A percentile compares a stretch with the other conserved stretches of the same genome.
Evolutionary conservation across 1,284 basidiomycete species (phyloP).

Genomic region (Ganoderma resinaceum): DNA sequence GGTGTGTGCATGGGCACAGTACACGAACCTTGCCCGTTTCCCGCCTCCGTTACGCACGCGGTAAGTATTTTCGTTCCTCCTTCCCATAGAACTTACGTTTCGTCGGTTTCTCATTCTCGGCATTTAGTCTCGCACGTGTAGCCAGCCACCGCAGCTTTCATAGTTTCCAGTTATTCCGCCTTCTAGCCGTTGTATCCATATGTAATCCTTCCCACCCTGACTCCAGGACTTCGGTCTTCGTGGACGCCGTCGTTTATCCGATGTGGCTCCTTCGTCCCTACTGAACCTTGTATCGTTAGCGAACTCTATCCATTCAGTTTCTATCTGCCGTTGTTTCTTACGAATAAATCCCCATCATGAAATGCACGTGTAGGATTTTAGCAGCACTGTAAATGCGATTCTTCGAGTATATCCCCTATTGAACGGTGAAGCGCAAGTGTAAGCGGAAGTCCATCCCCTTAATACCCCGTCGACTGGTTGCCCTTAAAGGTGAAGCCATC

Average conservation of each 20-base stretch:
- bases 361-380: no score
- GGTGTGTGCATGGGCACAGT: background rate
- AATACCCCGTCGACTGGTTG: no score
- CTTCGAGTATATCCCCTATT: no score
- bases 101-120: background rate
- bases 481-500: no score
- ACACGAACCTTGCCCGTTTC: slow-evolving; percentile 7
- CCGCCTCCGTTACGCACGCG: background rate
- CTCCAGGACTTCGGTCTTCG: background rate
- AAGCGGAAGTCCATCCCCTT: no score
- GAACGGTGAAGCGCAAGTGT: no score
- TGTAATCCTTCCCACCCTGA: background rate
- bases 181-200: slow-evolving; percentile 26
- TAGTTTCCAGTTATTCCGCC: background rate
- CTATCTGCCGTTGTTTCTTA: background rate
- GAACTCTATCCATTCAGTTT: background rate
- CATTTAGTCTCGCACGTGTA: background rate
- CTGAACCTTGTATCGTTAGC: slow-evolving; percentile 19
- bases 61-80: background rate
- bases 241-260: background rate
- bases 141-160: background rate
- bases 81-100: slow-evolving; percentile 6
- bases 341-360: background rate
- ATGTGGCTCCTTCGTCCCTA: slow-evolving; percentile 5
- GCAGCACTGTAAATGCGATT: no score